A percentile compares a stretch with the other conserved stretches of the same genome.
Evolutionary conservation across 129 eudicot genomes (phyloP).

Genomic region (Scalesia atractyloides): DNA sequence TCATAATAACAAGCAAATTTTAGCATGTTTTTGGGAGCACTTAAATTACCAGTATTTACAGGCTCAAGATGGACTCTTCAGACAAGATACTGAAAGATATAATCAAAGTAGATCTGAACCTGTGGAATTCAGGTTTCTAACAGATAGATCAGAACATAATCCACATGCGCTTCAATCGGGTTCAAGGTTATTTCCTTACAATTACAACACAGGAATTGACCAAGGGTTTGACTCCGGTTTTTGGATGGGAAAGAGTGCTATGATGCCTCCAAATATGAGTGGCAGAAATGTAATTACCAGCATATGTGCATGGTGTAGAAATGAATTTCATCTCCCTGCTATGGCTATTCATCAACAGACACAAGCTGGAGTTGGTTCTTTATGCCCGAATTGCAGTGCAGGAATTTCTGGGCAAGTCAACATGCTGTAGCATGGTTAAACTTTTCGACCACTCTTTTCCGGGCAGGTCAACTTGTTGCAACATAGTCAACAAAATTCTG

Average conservation of each 20-base stretch:
- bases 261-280: slow-evolving; percentile 47
- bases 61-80: slow-evolving; percentile 54
- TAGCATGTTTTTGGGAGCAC: slow-evolving; percentile 1
- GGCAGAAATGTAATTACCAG: slow-evolving; percentile 43
- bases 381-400: slow-evolving; percentile 75
- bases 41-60: slow-evolving; percentile 28
- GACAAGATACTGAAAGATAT: slow-evolving; percentile 42
- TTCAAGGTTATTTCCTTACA: slow-evolving; percentile 38
- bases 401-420: slow-evolving; percentile 61
- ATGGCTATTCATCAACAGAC: slow-evolving; percentile 43
- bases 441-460: neutral
- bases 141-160: slow-evolving; percentile 40
- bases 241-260: slow-evolving; percentile 65
- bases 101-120: slow-evolving; percentile 57
- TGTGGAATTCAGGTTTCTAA: slow-evolving; percentile 76
- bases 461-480: slow-evolving; percentile 3
- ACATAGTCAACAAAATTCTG: slow-evolving; percentile 6
- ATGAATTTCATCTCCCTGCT: slow-evolving; percentile 59
- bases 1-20: slow-evolving; percentile 5
- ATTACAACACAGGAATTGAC: slow-evolving; percentile 40
- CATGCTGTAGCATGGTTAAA: slow-evolving; percentile 38
- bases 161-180: slow-evolving; percentile 53
- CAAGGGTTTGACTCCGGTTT: slow-evolving; percentile 57
- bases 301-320: slow-evolving; percentile 82
- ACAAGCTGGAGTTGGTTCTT: slow-evolving; percentile 61